Base-by-base conservation (phyloP, 495 filamentous ascomycete species). In the Chaetomium tenue region DNA sequence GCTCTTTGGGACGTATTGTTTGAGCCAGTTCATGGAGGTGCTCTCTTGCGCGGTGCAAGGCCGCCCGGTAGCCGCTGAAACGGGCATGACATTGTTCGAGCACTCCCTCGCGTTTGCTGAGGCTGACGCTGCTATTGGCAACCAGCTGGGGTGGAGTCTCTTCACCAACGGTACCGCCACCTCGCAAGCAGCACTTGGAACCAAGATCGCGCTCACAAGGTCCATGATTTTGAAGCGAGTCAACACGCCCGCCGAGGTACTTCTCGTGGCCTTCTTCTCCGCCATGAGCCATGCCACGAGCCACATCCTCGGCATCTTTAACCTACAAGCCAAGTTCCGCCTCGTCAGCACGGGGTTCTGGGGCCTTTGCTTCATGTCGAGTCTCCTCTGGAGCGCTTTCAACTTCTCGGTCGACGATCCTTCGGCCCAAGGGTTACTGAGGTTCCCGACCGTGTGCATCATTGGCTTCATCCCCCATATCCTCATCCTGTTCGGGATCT, bases 71-170 rank as follows among this genome's bases (percentile, higher is more conserved):
- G 84, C 88, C 63, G 87, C 91, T 0, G 94, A 98, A 76, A 94
- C 92, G 0, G 92, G 93, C 7, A 97, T 98, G 91, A 96, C 93
- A 0, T 84, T 98, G 22, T 94, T 98, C 71, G 94, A 98, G 68
- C 92, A 97, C 71, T 98, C 94, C 0, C 79, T 98, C 16, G 94
- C 94, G 0, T 98, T 98, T 75, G 91, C 94, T 2, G 95, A 98
- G 74, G 92, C 94, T 5, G 95, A 98, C 72, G 88, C 91, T 13
- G 88, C 91, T 65, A 85, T 96, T 47, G 85, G 87, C 69, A 88
- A 84, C 61, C 87, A 89, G 5, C 82, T 95, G 3, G 90, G 89
- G 3, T 85, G 90, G 67, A 84, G 86, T 12, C 67, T 88, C 18
- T 89, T 91, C 75, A 68, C 78, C 25, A 72, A 70, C 46, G 58